These are phyloP conservation scores for Sporothrix brunneoviolacea DNA, from an alignment of 2,329 filamentous ascomycete genomes.

Conservation along the genomic window DNA sequence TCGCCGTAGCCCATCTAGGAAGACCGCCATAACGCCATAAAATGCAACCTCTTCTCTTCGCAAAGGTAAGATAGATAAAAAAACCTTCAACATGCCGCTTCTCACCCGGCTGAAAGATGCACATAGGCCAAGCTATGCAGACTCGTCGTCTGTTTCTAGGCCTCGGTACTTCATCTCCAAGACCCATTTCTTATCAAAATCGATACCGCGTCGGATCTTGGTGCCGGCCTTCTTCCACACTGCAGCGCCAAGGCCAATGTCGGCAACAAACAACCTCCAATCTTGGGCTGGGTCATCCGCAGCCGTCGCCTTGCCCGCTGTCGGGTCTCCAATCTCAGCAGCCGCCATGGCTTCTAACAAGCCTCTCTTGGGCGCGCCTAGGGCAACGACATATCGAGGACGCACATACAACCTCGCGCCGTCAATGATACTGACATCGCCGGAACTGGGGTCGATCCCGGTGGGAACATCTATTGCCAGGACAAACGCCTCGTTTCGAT, in stretches of 20 bases:
- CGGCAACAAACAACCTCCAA: conserved; percentile 78
- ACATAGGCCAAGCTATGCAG: too few species aligned
- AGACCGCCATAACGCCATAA: too few species aligned
- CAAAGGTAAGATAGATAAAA: too few species aligned
- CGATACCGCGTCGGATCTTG: conserved; percentile 73
- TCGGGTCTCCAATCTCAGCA: conserved; percentile 40
- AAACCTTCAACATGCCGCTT: too few species aligned
- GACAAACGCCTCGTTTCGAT: conserved; percentile 74
- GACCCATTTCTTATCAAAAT: conserved; percentile 84
- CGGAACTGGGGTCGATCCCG: conserved; percentile 74
- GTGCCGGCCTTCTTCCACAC: conserved; percentile 83
- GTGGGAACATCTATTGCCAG: conserved; percentile 88
- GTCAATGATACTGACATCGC: conserved; percentile 60
- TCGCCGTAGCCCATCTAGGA: too few species aligned
- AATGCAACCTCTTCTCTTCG: too few species aligned
- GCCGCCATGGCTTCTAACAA: conserved; percentile 68
- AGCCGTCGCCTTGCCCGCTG: conserved; percentile 25
- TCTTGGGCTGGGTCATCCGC: conserved; percentile 40
- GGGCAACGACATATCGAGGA: conserved; percentile 73
- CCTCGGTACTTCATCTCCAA: conserved; percentile 51
- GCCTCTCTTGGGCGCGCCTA: conserved; percentile 82
- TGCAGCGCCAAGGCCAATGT: conserved; percentile 75
- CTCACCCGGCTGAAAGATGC: too few species aligned
- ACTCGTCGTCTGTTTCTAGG: conserved; percentile 2
- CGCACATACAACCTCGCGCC: conserved; percentile 73